Evolutionary conservation across 2,329 filamentous ascomycete species (phyloP), one percentile per base, ranked within the genome.

Genomic region (Dryadomyces sulphureus): DNA sequence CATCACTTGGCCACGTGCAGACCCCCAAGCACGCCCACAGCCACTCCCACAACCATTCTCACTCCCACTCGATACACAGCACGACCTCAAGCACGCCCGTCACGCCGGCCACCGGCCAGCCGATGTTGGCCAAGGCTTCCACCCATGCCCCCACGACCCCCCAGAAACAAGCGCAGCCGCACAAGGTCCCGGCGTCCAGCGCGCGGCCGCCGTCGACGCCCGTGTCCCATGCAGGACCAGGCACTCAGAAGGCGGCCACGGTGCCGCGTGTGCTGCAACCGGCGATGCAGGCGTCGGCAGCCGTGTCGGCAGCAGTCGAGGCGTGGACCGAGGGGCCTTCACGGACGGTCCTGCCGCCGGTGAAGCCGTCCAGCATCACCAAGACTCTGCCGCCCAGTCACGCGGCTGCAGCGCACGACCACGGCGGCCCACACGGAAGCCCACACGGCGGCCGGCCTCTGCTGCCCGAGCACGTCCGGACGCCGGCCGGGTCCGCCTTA

Each of bases 381-480:
- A 38, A 14, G 16, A 9, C 19, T 25, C 27, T 25, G 4, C 42
- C 25, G 32, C 19, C 20, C 27, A 32, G 25, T 17, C 42, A 22
- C 4, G 27, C 7, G 27, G 16, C 16, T 14, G 9, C 27, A 8
- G 27, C 27, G 5, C 27, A 32, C 11, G 27, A 32, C 27, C 11
- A 32, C 16, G 27, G 11, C 16, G 27, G 9, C 27, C 27, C 16
- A 32, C 11, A 32, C 16, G 27, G 11, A 12, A 14, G 9, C 27
- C 27, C 16, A 32, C 41, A 34, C 14, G n/a, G 19, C 39, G 27
- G 5, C 41, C 50, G 47, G 1, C 47, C 48, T 0, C 22, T 46
- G 1, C 21, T 53, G n/a, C 48, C 47, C 4, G 48, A 52, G 5
- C 47, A 49, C 24, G 45, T 48, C 4, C 47, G 38, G 8, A 44